Conservation (phyloP, 371 early-diverging fungal species). For the Rhizomucor pusillus region DNA sequence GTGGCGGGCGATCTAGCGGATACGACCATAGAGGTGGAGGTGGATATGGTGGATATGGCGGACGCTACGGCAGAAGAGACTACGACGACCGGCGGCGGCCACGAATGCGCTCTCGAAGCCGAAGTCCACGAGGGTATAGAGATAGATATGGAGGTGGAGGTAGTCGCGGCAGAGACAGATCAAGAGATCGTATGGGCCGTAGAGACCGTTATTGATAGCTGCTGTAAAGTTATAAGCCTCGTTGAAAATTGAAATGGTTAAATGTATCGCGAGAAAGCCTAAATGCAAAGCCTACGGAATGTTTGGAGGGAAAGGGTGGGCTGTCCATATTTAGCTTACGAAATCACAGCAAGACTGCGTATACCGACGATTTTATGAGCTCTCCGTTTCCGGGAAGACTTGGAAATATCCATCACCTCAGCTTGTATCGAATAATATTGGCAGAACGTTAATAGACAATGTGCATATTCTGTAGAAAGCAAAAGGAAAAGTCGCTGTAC, state of each 20-base stretch:
- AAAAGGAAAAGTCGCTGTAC: too few relatives aligned
- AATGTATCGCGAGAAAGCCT: too few relatives aligned
- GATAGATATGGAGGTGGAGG: conserved; percentile 37
- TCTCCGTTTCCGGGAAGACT: too few relatives aligned
- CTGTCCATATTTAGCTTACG: too few relatives aligned
- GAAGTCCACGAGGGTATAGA: conserved; percentile 38
- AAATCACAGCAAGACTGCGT: too few relatives aligned
- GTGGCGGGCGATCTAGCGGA: conserved; percentile 22
- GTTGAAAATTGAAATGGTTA: conserved; percentile 2
- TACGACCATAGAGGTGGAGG: conserved; percentile 29
- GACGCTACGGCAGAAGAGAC: conserved; percentile 35
- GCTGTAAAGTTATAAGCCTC: not conserved
- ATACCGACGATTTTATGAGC: too few relatives aligned
- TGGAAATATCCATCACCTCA: too few relatives aligned
- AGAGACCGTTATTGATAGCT: conserved; percentile 52
- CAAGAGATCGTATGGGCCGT: conserved; percentile 41
- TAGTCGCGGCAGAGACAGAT: conserved; percentile 48
- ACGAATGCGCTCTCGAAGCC: conserved; percentile 40
- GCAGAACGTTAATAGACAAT: too few relatives aligned
- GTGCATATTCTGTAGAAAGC: too few relatives aligned
- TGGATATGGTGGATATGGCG: conserved; percentile 33
- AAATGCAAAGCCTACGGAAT: too few relatives aligned
- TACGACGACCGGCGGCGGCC: conserved; percentile 37
- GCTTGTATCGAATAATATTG: too few relatives aligned
- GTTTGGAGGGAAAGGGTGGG: too few relatives aligned